Evolutionary conservation across 768 basidiomycete species (phyloP).

Genomic region (Trichaptum fuscoviolaceum): DNA sequence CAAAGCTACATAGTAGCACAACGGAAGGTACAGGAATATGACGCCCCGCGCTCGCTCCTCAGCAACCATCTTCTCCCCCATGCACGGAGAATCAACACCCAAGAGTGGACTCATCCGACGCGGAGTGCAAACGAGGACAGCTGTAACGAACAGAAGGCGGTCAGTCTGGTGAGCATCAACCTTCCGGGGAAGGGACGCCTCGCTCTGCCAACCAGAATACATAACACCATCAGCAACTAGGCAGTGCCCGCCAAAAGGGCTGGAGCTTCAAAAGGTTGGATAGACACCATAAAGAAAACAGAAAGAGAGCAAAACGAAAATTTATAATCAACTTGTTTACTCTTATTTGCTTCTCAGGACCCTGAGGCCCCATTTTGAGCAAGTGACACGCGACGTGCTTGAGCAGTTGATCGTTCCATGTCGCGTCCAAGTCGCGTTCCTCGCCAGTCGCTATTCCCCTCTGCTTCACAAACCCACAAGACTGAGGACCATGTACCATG

Average conservation of each 20-base stretch:
- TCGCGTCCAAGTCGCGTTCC: background rate
- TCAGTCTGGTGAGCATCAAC: constrained; percentile 47
- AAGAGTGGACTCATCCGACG: constrained; percentile 41
- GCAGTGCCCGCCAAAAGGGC: constrained; percentile 42
- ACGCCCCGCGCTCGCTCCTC: constrained; percentile 46
- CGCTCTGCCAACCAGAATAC: constrained; percentile 76
- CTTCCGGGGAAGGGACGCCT: constrained; percentile 37
- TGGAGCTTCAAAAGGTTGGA: constrained; percentile 64
- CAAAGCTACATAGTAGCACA: constrained; percentile 74
- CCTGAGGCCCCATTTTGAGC: background rate
- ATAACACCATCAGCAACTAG: constrained; percentile 54
- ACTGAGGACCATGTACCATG: constrained; percentile 61
- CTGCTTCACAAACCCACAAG: constrained; percentile 60
- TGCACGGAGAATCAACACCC: constrained; percentile 50
- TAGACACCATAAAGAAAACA: constrained; percentile 49
- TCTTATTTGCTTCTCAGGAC: background rate
- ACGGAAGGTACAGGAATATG: constrained; percentile 83
- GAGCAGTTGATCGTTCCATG: background rate
- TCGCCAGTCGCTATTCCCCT: constrained; percentile 41
- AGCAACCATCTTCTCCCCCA: constrained; percentile 33
- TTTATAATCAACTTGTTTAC: constrained; percentile 9
- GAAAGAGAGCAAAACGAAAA: constrained; percentile 20
- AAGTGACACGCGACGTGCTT: background rate
- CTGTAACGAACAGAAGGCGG: constrained; percentile 31
- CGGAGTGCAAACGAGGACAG: constrained; percentile 21